Evolutionary conservation across 2,329 filamentous ascomycete species (phyloP), one percentile per base, ranked within the genome.

Genomic region (Xylariaceae sp.): DNA sequence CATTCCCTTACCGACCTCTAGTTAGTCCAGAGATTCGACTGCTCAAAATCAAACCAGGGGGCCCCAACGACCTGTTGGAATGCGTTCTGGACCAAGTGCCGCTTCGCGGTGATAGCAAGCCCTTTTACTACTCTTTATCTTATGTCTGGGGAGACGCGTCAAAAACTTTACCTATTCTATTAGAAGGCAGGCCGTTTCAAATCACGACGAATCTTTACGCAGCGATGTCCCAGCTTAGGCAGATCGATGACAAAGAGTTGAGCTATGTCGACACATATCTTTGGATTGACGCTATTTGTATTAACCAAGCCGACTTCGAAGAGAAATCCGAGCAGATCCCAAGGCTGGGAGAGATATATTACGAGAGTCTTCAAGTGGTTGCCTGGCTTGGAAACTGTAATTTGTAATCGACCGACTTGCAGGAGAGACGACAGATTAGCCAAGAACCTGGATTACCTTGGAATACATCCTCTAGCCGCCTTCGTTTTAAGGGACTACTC

Each of bases 231-330:
- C 40, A 47, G 13, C 28, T 47, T 16, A 13, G 34, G 22, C 22
- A 29, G 17, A 6, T 32, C 4, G 6, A 6, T 6, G 30, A 13
- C 6, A 32, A 15, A n/a, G 30, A 32, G 6, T 8, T 32, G 7
- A 8, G 13, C 6, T 32, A 15, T 17, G 7, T n/a, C 7, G 13
- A n/a, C 6, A n/a, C 7, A 16, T 22, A 19, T 19, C 48, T 42
- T 37, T 56, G 53, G 53, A 24, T 52, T 18, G 53, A 56, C 26
- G 50, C 53, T 1, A 48, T 56, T 11, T 54, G 53, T n/a, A 47
- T 56, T n/a, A 50, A 56, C 18, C 53, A 56, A 22, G 18, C 38
- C 1, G 43, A 56, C 19, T 0, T 38, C 0, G 41, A 41, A 3
- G 53, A 56, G 35, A 51, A 37, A n/a, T 48, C 44, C 1, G 12